Evolutionary conservation across 2,329 filamentous ascomycete species (phyloP), one percentile per base, ranked within the genome.

Genomic region (Ceratocystis variospora): DNA sequence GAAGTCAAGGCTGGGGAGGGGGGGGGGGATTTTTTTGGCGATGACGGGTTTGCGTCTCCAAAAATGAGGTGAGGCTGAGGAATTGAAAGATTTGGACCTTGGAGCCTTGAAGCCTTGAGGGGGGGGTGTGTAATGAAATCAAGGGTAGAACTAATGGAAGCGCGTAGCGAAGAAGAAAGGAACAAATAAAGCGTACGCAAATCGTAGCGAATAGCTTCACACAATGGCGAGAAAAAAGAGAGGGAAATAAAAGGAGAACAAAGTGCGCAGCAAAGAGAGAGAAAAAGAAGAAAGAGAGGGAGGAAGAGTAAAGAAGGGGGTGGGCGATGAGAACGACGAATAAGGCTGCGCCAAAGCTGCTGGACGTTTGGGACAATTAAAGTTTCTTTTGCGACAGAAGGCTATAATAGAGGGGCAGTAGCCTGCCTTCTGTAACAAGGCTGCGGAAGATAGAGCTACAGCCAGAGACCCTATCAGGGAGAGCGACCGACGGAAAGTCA

Each of bases 181-280:
- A 59, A 37, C 28, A 59, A 19, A 31, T 22, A 44, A 48, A 2
- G 65, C 45, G 50, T 33, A 45, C 22, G 46, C 15, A 25, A 22
- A 22, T 33, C 10, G 15, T 12, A 19, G 37, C 25, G 61, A 46
- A 44, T 15, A 50, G 41, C 61, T 41, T 37, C 46, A 22, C 48
- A 25, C 19, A 63, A 28, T 31, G 28, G 17, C 22, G 25, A 48
- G 55, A 71, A 70, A 71, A 67, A 69, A 63, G 62, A 68, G 71
- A 17, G 31, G 48, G 12, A 64, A 65, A 31, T 55, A 15, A 59
- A 59, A 31, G 53, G 10, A 46, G 31, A 48, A 12, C 53, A 37
- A 61, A 65, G 12, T 31, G 53, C 28, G 53, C 53, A 59, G 33
- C 55, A 61, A 48, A 65, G 48, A 46, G 62, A 48, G 48, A 45